A percentile compares a stretch with the other conserved stretches of the same genome.
phyloP scores from a whole-genome alignment of 768 basidiomycete species.

The Sarcomyxa edulis region DNA sequence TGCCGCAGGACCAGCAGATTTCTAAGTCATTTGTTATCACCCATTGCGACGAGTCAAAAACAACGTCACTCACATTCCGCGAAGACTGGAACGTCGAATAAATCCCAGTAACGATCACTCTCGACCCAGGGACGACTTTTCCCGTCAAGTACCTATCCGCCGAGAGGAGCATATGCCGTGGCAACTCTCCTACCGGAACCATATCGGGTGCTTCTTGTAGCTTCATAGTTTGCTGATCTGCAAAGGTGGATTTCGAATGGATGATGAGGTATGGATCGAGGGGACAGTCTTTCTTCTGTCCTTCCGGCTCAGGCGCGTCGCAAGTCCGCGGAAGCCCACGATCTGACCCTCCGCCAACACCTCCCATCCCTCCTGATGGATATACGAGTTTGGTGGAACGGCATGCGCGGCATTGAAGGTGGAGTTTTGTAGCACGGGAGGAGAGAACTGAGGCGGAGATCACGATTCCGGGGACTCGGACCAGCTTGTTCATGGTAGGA shows the following conservation, averaged over 20 bases:
- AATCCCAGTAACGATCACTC: slow-evolving; percentile 92
- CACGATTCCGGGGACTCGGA: slow-evolving; percentile 96
- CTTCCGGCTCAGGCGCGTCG: slow-evolving; percentile 72
- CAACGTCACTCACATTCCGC: slow-evolving; percentile 57
- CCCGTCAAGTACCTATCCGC: slow-evolving; percentile 89
- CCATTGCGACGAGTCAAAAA: background rate
- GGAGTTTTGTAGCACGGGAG: slow-evolving; percentile 87
- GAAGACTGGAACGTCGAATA: slow-evolving; percentile 93
- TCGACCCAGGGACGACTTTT: slow-evolving; percentile 92
- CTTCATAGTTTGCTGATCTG: slow-evolving; percentile 95
- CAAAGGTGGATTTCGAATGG: slow-evolving; percentile 90
- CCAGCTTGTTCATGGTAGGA: slow-evolving; percentile 91
- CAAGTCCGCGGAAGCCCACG: slow-evolving; percentile 83
- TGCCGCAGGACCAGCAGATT: slow-evolving; percentile 80
- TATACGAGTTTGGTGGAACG: slow-evolving; percentile 73
- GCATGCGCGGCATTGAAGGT: slow-evolving; percentile 91
- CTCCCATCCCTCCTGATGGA: slow-evolving; percentile 75
- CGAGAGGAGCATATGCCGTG: slow-evolving; percentile 90
- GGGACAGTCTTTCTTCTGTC: slow-evolving; percentile 92
- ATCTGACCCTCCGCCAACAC: slow-evolving; percentile 83
- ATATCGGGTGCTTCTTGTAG: slow-evolving; percentile 99
- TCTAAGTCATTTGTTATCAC: slow-evolving; percentile 44
- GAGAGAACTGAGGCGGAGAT: slow-evolving; percentile 94
- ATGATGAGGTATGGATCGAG: slow-evolving; percentile 94
- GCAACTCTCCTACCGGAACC: slow-evolving; percentile 98